These are phyloP conservation scores for Wakefieldia striispora DNA, from an alignment of 768 basidiomycete species.

Conservation along the genomic window DNA sequence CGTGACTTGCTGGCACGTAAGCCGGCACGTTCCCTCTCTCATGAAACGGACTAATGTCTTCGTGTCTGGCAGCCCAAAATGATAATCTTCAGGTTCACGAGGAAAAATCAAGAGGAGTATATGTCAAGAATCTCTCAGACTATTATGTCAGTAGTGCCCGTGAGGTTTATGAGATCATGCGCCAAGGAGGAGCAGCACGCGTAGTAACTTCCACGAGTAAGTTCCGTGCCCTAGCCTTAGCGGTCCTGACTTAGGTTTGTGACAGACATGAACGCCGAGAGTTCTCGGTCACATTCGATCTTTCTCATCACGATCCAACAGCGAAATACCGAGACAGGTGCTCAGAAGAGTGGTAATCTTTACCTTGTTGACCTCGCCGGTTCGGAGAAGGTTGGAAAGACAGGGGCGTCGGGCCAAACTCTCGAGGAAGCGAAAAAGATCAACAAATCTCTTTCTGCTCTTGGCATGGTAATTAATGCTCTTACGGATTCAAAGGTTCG, in stretches of 20 bases:
- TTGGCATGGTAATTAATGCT: conserved; percentile 99
- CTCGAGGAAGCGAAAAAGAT: conserved; percentile 99
- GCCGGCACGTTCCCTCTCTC: conserved; percentile 28
- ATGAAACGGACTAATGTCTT: conserved; percentile 3
- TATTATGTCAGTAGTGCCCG: conserved; percentile 95
- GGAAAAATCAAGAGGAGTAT: conserved; percentile 95
- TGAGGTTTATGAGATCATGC: conserved; percentile 99
- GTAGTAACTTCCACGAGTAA: conserved; percentile 93
- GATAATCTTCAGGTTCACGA: conserved; percentile 99
- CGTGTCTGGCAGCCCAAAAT: conserved; percentile 69
- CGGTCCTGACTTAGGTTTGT: conserved; percentile 2
- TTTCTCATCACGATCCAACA: conserved; percentile 98
- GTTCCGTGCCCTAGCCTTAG: conserved; percentile 28
- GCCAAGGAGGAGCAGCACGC: conserved; percentile 87
- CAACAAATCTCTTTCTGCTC: conserved; percentile 95
- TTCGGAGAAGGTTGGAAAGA: conserved; percentile 99
- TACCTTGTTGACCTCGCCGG: conserved; percentile 98
- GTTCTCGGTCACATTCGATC: conserved; percentile 97
- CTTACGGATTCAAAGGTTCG: conserved; percentile 91
- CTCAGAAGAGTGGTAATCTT: conserved; percentile 93
- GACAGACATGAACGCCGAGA: conserved; percentile 98
- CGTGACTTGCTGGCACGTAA: conserved; percentile 92
- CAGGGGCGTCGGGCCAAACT: conserved; percentile 97
- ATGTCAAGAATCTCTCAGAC: conserved; percentile 96
- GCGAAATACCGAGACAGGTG: conserved; percentile 92